These are phyloP conservation scores for Tetrapyrgos nigripes DNA, from an alignment of 1,284 basidiomycete species.

Conservation along the genomic window DNA sequence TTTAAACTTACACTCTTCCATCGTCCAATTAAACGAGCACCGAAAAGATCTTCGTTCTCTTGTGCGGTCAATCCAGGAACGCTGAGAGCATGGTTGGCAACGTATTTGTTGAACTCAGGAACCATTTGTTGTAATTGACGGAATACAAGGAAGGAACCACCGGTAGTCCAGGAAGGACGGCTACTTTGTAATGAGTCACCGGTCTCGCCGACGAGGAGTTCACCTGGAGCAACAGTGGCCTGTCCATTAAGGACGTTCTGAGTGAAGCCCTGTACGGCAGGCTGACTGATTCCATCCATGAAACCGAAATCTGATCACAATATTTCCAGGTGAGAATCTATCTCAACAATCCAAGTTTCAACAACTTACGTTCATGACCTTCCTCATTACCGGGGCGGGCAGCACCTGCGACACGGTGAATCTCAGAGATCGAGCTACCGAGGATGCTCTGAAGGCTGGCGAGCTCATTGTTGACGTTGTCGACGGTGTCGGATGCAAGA, in stretches of 20 bases:
- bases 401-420: conserved; percentile 34
- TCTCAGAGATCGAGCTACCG: conserved; percentile 34
- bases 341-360: background rate
- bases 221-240: conserved; percentile 35
- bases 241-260: conserved; percentile 40
- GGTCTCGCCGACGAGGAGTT: conserved; percentile 39
- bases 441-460: conserved; percentile 28
- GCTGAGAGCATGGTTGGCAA: conserved; percentile 27
- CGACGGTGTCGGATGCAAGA: conserved; percentile 38
- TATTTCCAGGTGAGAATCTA: background rate
- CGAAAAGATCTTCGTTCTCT: conserved; percentile 31
- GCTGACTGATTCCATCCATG: conserved; percentile 48
- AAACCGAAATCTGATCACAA: conserved; percentile 40
- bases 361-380: conserved; percentile 42
- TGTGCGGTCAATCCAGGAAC: conserved; percentile 22
- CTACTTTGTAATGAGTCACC: conserved; percentile 27
- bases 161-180: conserved; percentile 34
- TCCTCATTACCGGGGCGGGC: conserved; percentile 39
- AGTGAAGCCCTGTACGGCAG: conserved; percentile 39
- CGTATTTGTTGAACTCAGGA: conserved; percentile 37
- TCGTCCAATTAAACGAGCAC: conserved; percentile 37
- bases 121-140: conserved; percentile 37
- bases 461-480: conserved; percentile 25
- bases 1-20: conserved; percentile 35
- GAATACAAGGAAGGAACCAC: conserved; percentile 39